Base-by-base conservation (phyloP, 2,329 filamentous ascomycete species). In the Colletotrichum sp. region DNA sequence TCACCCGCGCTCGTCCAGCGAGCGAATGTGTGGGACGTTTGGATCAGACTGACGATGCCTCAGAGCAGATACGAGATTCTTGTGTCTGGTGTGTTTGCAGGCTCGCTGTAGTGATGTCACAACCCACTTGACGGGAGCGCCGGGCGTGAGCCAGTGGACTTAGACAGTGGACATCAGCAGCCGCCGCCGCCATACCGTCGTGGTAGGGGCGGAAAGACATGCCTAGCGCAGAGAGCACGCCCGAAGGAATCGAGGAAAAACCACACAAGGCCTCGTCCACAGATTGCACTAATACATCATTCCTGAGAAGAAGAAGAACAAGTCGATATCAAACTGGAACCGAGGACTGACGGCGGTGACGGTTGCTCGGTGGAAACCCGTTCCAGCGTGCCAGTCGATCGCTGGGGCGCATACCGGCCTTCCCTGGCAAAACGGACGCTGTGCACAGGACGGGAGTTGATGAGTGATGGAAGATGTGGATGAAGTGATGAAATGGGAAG, bases 41-140 rank as follows among this genome's bases (percentile, higher is more conserved):
- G 64, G 24, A 74, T 60, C 74, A 76, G 65, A 66, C 74, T 60
- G 70, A 69, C 59, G 59, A 73, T 60, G 36, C 44, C 64, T 69
- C 59, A 28, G 62, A 26, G 21, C 59, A 55, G 59, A 74, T 74
- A 69, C 70, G 70, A 73, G 74, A 65, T 65, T 18, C 34, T 34
- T 26, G n/a, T 69, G 13, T 26, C 32, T 69, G 57, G 34, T 26
- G n/a, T 69, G 13, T 26, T 44, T 69, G 57, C 8, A 59, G 39
- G 70, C 36, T 57, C 49, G 30, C n/a, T 44, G 21, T n/a, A 16
- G 74, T 76, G 74, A 76, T 74, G 70, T 76, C 74, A 76, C 70
- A 34, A 60, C n/a, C 64, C 73, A 65, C 73, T 69, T 32, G 39
- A 68, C 39, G 72, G 69, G 36, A 75, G 60, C 67, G 62, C 67